Percentiles rank a stretch among this genome's conserved stretches.
These are phyloP conservation scores for Vachellia collinsii DNA, from an alignment of 306 rosid species.

Conservation along the genomic window DNA sequence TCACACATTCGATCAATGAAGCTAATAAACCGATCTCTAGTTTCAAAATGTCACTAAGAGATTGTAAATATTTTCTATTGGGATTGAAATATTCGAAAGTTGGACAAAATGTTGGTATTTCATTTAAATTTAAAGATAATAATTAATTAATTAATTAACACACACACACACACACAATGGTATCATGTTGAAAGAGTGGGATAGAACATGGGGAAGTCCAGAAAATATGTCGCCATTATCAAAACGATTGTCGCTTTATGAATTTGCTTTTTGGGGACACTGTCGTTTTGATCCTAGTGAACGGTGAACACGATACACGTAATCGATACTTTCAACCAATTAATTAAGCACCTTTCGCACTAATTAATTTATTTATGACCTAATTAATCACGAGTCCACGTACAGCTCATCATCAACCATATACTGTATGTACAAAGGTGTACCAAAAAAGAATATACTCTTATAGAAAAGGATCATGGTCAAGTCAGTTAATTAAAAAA, in stretches of 20 bases:
- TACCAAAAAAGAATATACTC: not conserved
- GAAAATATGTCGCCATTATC: slow-evolving; percentile 44
- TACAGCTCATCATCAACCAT: not conserved
- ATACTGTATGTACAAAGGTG: not conserved
- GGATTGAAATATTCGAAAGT: not conserved
- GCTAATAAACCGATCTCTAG: too few relatives aligned
- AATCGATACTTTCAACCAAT: not conserved
- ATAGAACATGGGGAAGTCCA: slow-evolving; percentile 32
- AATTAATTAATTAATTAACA: too few relatives aligned
- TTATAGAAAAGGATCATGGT: not conserved
- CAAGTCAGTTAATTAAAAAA: not conserved
- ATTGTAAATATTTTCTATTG: not conserved
- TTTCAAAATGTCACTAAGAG: too few relatives aligned
- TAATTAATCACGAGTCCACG: not conserved
- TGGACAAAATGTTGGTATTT: not conserved
- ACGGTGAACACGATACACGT: slow-evolving; percentile 16
- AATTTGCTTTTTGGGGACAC: not conserved
- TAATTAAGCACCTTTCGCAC: not conserved
- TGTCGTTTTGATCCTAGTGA: slow-evolving; percentile 28
- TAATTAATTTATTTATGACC: not conserved
- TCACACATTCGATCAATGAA: not conserved
- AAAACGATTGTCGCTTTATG: slow-evolving; percentile 5
- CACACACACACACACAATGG: too few relatives aligned
- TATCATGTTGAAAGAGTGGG: not conserved
- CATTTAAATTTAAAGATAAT: too few relatives aligned